Percentiles rank a stretch among this genome's conserved stretches.
Conservation (phyloP, 257 asterid species). For the Sherardia arvensis region DNA sequence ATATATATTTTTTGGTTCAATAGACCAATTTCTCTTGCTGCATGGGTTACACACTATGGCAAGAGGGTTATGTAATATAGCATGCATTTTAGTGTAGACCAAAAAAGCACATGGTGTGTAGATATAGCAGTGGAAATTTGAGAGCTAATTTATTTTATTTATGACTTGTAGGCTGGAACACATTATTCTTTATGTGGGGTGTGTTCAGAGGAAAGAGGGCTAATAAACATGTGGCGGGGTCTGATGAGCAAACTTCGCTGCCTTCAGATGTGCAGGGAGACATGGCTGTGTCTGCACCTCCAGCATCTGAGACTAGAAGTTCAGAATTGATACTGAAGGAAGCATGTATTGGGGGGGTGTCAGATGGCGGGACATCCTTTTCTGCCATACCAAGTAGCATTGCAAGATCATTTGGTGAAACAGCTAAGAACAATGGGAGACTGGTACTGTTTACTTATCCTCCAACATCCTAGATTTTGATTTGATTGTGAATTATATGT, state of each 20-base stretch:
- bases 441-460: conserved; percentile 6
- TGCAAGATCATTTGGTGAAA: conserved; percentile 9
- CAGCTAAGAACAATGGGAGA: background rate
- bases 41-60: background rate
- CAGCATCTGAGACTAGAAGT: conserved; percentile 26
- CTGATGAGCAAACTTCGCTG: conserved; percentile 24
- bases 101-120: background rate
- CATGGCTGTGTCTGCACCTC: conserved; percentile 20
- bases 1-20: background rate
- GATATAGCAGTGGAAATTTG: background rate
- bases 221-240: conserved; percentile 26
- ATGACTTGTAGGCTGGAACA: conserved; percentile 66
- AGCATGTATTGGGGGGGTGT: conserved; percentile 22
- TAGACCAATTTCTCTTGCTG: background rate
- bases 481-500: background rate
- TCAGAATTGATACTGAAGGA: conserved; percentile 31
- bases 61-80: background rate
- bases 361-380: conserved; percentile 24
- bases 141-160: background rate
- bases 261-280: conserved; percentile 37
- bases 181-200: conserved; percentile 77
- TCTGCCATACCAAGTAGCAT: conserved; percentile 10
- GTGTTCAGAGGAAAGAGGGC: conserved; percentile 71
- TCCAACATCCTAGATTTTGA: background rate
- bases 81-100: background rate